Percentiles rank a stretch among this genome's conserved stretches.
These are phyloP conservation scores for Flaveria bidentis DNA, from an alignment of 129 eudicot species.

Conservation along the genomic window DNA sequence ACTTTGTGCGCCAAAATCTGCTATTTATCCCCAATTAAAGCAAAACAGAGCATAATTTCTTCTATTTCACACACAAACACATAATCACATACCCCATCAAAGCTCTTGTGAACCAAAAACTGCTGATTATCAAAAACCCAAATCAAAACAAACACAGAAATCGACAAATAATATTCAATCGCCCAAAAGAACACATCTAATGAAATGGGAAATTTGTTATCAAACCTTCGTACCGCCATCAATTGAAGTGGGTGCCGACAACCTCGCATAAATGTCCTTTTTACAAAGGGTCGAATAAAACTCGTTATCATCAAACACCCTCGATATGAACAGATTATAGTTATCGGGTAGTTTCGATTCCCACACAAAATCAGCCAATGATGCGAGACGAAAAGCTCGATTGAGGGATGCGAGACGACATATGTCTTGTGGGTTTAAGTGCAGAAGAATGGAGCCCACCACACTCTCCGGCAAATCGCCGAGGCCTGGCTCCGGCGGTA, in stretches of 20 bases:
- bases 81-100: not conserved
- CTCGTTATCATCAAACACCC: slow-evolving; percentile 46
- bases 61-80: not conserved
- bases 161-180: not conserved
- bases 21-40: not conserved
- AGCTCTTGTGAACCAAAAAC: slow-evolving; percentile 11
- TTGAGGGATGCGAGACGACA: slow-evolving; percentile 64
- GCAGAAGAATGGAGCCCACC: slow-evolving; percentile 57
- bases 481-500: slow-evolving; percentile 39
- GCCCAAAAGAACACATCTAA: not conserved
- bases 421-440: slow-evolving; percentile 67
- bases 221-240: slow-evolving; percentile 85
- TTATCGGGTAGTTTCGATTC: slow-evolving; percentile 74
- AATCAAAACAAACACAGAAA: slow-evolving; percentile 1
- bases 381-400: slow-evolving; percentile 64
- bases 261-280: slow-evolving; percentile 63
- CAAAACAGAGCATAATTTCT: not conserved
- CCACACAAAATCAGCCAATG: slow-evolving; percentile 93
- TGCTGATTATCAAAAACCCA: not conserved
- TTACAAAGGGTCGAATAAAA: slow-evolving; percentile 45
- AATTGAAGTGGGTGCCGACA: slow-evolving; percentile 52
- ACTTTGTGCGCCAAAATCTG: not conserved
- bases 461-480: slow-evolving; percentile 93
- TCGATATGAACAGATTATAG: slow-evolving; percentile 45
- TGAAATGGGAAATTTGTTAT: slow-evolving; percentile 6